Evolutionary conservation across 257 asterid genomes (phyloP), one percentile per base, ranked within the genome.

Genomic region (Eustoma russellianum): DNA sequence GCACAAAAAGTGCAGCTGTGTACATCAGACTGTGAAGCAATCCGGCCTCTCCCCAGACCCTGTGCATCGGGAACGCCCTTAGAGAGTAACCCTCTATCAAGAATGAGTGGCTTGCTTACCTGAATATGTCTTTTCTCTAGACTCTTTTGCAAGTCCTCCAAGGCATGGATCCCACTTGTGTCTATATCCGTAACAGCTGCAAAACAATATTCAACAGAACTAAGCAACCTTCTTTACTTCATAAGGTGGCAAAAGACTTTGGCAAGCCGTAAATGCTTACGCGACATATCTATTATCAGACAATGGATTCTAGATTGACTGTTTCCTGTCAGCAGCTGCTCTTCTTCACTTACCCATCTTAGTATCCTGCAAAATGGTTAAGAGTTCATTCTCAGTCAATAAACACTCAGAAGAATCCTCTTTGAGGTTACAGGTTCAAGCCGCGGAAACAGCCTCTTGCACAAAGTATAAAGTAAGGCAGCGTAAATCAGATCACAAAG

Each of bases 101-200:
- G 28, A 19, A 19, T 19, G 28, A 19, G 28, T 19, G 28, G 28
- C 28, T 19, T 19, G 28, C 2, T 2, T 45, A 83, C 96, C 75
- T 78, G 70, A 56, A 87, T 56, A 6, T 77, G 75, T 60, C 75
- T 78, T 80, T 80, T 82, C 33, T 57, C 64, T 1, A 92, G 87
- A 63, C 55, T 64, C 59, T 74, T 88, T 62, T 67, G 52, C 17
- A 92, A 57, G 53, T 83, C 98, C 64, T 92, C 88, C 57, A 92
- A 38, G 13, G 94, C 72, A 74, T 88, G 94, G 24, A 92, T 79
- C 9, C 98, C 98, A 64, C 95, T 81, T 0, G 95, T 87, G 61
- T 91, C 98, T 19, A 91, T 77, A 43, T 88, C 98, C 24, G 84
- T 85, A 48, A 92, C 97, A 70, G 97, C 98, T 92, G 90, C 73